A percentile compares a stretch with the other conserved stretches of the same genome.
Evolutionary conservation across 805 yeast genomes (phyloP).

Genomic region (Yarrowia yakushimensis): DNA sequence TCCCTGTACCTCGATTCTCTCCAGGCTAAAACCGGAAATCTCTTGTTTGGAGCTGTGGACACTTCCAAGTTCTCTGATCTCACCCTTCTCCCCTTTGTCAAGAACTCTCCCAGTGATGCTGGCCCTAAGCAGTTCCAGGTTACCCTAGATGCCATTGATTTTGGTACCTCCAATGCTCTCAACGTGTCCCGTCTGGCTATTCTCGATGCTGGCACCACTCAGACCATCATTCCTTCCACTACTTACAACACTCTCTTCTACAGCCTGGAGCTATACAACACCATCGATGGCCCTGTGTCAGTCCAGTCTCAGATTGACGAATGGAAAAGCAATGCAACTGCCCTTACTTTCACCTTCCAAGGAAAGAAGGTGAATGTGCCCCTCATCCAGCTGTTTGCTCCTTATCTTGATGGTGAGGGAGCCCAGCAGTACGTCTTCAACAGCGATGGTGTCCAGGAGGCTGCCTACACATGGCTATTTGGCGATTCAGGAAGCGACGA

Average conservation of each 20-base stretch:
- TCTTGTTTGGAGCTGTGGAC: constrained; percentile 68
- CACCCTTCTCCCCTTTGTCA: constrained; percentile 31
- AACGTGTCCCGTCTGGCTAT: constrained; percentile 55
- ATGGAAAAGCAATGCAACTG: background rate
- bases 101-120: constrained; percentile 17
- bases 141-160: constrained; percentile 26
- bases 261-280: constrained; percentile 21
- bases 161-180: constrained; percentile 32
- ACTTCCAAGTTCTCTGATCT: constrained; percentile 55
- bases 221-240: background rate
- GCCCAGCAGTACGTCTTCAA: constrained; percentile 26
- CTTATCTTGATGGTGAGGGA: background rate
- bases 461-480: background rate
- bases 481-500: background rate
- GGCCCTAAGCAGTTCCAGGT: background rate
- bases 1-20: constrained; percentile 48
- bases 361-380: background rate
- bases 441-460: background rate
- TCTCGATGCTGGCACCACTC: constrained; percentile 33
- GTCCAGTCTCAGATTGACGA: background rate
- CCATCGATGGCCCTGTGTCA: background rate
- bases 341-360: constrained; percentile 1
- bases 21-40: constrained; percentile 42
- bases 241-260: background rate
- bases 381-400: background rate